Base-by-base conservation (phyloP, 176 grass and related monocot species). In the Ensete ventricosum region DNA sequence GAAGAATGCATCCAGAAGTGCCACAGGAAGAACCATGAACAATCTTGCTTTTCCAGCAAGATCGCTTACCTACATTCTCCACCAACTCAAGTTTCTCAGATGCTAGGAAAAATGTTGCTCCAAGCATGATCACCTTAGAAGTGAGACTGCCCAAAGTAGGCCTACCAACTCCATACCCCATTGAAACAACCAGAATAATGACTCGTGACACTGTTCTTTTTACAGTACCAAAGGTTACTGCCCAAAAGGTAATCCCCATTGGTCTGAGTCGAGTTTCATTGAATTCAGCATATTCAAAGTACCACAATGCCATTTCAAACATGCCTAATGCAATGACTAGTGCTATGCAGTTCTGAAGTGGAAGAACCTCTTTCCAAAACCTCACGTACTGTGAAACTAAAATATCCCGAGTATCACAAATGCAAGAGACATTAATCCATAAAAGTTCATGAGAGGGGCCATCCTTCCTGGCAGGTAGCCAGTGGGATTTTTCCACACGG, bases 341-440 rank as follows among this genome's bases (percentile, higher is more conserved):
- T 67, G 96, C 95, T 76, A 99, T 99, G 82, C 96, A 99, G 83
- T 99, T 99, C 83, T 99, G 96, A 76, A 99, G 90, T 51, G 96
- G 91, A 86, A 99, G 88, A 79, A 99, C 83, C 73, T 99, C 96
- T 64, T 73, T 89, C 96, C 96, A 99, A 73, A 89, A 99, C 68
- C 90, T 94, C 62, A 86, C 86, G 76, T 99, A 99, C 62, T 99
- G 96, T 79, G 85, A 99, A 99, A 99, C 96, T 91, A 99, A 86
- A 81, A 99, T 52, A 99, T 59, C 20, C 91, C 96, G 72, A 99
- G 86, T 67, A 95, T 73, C 0, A 85, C 86, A 76, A 95, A 99
- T 71, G 88, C 86, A 25, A 99, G 82, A 21, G 96, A 99, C 88
- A 94, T 89, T 9, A 99, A 13, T 70, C 91, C 96, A 72, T 91